phyloP scores from a whole-genome alignment of 2,329 filamentous ascomycete species.

The Scolecobasidium constrictum region DNA sequence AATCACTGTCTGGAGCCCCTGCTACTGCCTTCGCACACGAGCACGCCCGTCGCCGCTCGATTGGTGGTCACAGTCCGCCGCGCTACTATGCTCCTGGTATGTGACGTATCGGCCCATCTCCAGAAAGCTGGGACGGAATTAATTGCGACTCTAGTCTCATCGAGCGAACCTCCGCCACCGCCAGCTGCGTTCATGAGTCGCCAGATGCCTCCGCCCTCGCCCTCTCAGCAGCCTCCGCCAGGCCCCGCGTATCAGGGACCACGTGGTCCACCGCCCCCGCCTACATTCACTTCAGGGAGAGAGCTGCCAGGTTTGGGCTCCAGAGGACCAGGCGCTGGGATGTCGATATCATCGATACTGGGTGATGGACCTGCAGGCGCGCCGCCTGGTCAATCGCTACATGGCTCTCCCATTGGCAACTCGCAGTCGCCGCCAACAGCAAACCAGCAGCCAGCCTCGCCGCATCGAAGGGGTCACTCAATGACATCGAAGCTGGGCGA shows the following conservation, averaged over 20 bases:
- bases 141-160: slow-evolving; percentile 10
- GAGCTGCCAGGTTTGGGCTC: slow-evolving; percentile 43
- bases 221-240: slow-evolving; percentile 28
- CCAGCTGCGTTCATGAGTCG: slow-evolving; percentile 31
- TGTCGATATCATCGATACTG: slow-evolving; percentile 66
- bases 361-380: slow-evolving; percentile 32
- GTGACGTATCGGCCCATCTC: not conserved
- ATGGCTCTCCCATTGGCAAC: slow-evolving; percentile 20
- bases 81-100: slow-evolving; percentile 8
- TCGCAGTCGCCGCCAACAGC: slow-evolving; percentile 22
- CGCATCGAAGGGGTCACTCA: slow-evolving; percentile 21
- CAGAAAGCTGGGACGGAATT: not conserved
- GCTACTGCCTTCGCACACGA: slow-evolving; percentile 26
- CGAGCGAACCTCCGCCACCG: slow-evolving; percentile 26
- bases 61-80: slow-evolving; percentile 27
- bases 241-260: slow-evolving; percentile 26
- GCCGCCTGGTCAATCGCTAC: slow-evolving; percentile 21
- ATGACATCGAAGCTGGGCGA: slow-evolving; percentile 23
- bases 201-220: slow-evolving; percentile 40
- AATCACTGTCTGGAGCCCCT: slow-evolving; percentile 24
- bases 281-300: slow-evolving; percentile 37
- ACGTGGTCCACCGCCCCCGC: slow-evolving; percentile 33
- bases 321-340: slow-evolving; percentile 49
- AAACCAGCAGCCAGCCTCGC: slow-evolving; percentile 38
- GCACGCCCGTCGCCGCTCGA: slow-evolving; percentile 29